These are phyloP conservation scores for Tetrahymena borealis DNA, from an alignment of 73 alveolate species.

Conservation along the genomic window DNA sequence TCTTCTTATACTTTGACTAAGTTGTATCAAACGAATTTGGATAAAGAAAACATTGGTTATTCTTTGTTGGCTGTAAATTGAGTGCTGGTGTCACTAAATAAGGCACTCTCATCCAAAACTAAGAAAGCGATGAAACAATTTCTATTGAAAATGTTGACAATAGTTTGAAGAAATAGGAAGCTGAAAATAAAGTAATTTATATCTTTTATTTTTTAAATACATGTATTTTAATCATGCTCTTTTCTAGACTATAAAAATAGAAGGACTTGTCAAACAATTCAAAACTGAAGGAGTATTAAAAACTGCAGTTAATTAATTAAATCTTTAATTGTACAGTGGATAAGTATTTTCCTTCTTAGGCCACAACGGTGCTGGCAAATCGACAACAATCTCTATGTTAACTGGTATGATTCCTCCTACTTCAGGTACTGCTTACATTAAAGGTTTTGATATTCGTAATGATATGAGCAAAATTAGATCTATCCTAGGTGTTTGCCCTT, in stretches of 20 bases:
- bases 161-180: conserved; percentile 4
- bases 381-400: conserved; percentile 90
- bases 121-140: neutral
- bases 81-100: conserved; percentile 4
- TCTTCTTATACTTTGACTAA: conserved; percentile 13
- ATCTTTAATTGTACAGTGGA: conserved; percentile 70
- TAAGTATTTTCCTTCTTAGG: conserved; percentile 91
- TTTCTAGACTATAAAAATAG: neutral
- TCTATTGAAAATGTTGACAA: conserved; percentile 34
- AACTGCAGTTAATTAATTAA: conserved; percentile 68
- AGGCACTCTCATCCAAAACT: neutral
- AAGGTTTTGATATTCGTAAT: conserved; percentile 61
- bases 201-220: neutral
- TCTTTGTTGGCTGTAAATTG: neutral
- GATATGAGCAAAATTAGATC: conserved; percentile 48
- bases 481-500: conserved; percentile 79
- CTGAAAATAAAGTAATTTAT: neutral
- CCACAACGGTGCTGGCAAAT: conserved; percentile 98
- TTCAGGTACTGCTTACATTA: conserved; percentile 71
- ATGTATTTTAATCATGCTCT: conserved; percentile 6
- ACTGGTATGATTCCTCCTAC: conserved; percentile 83
- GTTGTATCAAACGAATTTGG: conserved; percentile 30
- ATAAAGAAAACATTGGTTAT: conserved; percentile 19
- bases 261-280: conserved; percentile 5
- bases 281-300: conserved; percentile 11